phyloP scores from a whole-genome alignment of 2,329 filamentous ascomycete species.

The Exserohilum turcica region DNA sequence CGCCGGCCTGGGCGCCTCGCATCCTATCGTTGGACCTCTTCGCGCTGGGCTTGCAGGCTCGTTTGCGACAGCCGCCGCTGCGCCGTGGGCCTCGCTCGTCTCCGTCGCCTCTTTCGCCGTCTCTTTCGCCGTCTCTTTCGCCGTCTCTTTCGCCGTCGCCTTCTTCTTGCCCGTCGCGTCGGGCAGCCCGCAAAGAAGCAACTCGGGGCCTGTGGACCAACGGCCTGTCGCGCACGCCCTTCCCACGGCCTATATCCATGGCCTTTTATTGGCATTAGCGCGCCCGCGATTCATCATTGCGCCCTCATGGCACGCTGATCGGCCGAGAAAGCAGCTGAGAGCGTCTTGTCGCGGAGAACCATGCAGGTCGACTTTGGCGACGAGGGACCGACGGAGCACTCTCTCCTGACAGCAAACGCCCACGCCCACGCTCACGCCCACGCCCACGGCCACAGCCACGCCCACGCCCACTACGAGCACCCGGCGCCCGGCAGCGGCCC shows the following conservation, averaged over 20 bases:
- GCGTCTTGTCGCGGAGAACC: slow-evolving; percentile 32
- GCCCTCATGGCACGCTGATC: slow-evolving; percentile 42
- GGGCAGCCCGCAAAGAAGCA: background rate
- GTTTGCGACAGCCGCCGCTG: slow-evolving; percentile 19
- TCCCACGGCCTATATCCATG: slow-evolving; percentile 17
- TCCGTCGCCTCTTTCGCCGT: no score
- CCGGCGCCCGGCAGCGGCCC: slow-evolving; percentile 33
- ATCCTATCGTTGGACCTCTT: slow-evolving; percentile 31
- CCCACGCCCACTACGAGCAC: slow-evolving; percentile 43
- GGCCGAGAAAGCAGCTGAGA: slow-evolving; percentile 27
- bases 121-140: no score
- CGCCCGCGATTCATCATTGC: slow-evolving; percentile 24
- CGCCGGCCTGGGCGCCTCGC: slow-evolving; percentile 34
- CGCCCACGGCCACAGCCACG: slow-evolving; percentile 27
- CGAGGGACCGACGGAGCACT: slow-evolving; percentile 40
- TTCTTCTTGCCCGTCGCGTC: background rate
- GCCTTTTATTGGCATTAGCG: slow-evolving; percentile 29
- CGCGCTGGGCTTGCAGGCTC: slow-evolving; percentile 26
- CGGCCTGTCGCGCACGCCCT: slow-evolving; percentile 16
- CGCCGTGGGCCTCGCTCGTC: background rate
- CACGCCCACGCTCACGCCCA: slow-evolving; percentile 38
- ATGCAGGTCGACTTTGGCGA: slow-evolving; percentile 49
- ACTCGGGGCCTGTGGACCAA: background rate
- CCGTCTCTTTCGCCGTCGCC: no score
- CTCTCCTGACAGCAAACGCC: slow-evolving; percentile 35